phyloP scores from a whole-genome alignment of 1,139 yeast species.

The Candida sanyaensis region DNA sequence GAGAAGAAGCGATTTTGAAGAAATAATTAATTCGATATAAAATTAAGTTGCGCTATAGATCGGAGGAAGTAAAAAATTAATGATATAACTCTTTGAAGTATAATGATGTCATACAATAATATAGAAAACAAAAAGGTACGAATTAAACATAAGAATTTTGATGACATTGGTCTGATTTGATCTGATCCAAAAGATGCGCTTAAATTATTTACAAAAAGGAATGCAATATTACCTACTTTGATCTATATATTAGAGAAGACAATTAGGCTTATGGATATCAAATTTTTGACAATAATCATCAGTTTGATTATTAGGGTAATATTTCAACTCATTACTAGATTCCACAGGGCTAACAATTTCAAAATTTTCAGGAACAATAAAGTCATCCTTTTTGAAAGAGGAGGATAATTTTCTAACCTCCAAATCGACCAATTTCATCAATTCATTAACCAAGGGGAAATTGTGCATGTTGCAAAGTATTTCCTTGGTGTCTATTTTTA shows the following conservation, averaged over 20 bases:
- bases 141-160: no score
- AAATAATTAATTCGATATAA: no score
- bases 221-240: no score
- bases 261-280: constrained; percentile 12
- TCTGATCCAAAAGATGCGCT: no score
- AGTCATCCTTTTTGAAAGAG: constrained; percentile 12
- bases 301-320: constrained; percentile 44
- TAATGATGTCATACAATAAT: no score
- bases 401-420: constrained; percentile 20
- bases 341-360: constrained; percentile 31
- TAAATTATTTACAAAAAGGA: no score
- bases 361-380: constrained; percentile 29
- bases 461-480: constrained; percentile 11
- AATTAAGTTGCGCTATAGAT: no score
- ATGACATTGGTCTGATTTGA: no score
- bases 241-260: neutral
- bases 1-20: no score
- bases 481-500: constrained; percentile 8
- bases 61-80: no score
- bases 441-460: constrained; percentile 17
- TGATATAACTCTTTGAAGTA: no score
- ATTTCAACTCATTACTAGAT: constrained; percentile 18
- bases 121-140: no score
- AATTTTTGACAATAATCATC: constrained; percentile 29
- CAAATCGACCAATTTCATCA: constrained; percentile 22